Conservation (phyloP, 257 asterid species). For the Solanum boliviense region DNA sequence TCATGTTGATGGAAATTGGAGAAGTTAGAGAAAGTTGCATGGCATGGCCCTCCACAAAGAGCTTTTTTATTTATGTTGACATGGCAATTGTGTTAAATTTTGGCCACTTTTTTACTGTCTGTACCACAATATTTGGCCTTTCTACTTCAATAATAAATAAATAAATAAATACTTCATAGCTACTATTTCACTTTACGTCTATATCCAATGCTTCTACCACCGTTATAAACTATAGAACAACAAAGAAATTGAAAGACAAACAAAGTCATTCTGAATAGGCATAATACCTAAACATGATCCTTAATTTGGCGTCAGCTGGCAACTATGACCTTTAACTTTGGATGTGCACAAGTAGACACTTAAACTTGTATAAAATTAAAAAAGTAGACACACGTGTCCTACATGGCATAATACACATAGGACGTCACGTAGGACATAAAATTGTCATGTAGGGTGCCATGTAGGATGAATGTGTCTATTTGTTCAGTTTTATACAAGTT, state of each 20-base stretch:
- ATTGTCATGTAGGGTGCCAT: no score
- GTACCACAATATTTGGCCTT: neutral
- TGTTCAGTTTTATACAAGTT: no score
- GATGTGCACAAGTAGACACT: no score
- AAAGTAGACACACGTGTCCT: no score
- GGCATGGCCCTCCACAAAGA: neutral
- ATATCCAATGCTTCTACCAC: neutral
- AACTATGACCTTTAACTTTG: no score
- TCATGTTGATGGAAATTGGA: neutral
- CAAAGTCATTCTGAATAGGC: neutral
- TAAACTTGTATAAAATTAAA: no score
- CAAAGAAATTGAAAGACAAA: neutral
- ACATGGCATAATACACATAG: no score
- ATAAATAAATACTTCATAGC: neutral
- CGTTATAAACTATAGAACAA: neutral
- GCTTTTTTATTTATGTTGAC: neutral
- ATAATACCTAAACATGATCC: no score
- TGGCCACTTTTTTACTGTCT: neutral
- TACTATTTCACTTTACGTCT: neutral
- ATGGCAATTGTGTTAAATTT: neutral
- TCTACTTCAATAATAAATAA: neutral
- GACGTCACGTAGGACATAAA: no score
- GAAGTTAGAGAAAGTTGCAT: neutral
- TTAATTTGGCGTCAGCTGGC: no score
- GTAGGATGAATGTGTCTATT: no score